Evolutionary conservation across 768 basidiomycete species (phyloP).

Genomic region (Bullera alba): DNA sequence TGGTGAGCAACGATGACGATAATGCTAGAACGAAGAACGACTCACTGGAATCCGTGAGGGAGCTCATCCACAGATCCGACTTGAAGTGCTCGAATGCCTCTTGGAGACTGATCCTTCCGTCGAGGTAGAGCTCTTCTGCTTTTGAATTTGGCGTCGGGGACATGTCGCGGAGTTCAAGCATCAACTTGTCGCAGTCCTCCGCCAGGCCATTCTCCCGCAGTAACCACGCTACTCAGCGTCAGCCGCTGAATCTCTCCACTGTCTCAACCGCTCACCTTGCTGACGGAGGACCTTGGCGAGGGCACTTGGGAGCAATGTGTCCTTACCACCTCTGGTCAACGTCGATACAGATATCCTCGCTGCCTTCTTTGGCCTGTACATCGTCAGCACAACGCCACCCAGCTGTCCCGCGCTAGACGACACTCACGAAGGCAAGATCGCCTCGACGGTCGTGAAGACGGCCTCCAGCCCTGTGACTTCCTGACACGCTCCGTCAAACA

Average conservation of each 20-base stretch:
- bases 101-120: slow-evolving; percentile 71
- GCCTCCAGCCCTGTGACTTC: slow-evolving; percentile 49
- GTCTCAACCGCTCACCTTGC: slow-evolving; percentile 22
- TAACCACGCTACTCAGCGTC: slow-evolving; percentile 13
- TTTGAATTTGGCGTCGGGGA: slow-evolving; percentile 54
- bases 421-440: slow-evolving; percentile 29
- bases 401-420: not conserved
- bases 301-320: slow-evolving; percentile 22
- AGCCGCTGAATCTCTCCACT: not conserved
- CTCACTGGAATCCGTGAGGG: slow-evolving; percentile 83
- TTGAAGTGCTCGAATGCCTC: slow-evolving; percentile 71
- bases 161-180: slow-evolving; percentile 54
- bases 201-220: slow-evolving; percentile 15
- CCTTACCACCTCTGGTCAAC: slow-evolving; percentile 5
- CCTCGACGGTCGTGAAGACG: slow-evolving; percentile 45
- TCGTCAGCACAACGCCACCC: slow-evolving; percentile 39
- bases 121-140: slow-evolving; percentile 68
- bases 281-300: slow-evolving; percentile 34
- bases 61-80: slow-evolving; percentile 81
- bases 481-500: slow-evolving; percentile 47
- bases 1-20: not conserved
- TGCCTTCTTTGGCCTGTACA: slow-evolving; percentile 10
- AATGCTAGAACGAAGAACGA: slow-evolving; percentile 6
- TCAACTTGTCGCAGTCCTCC: slow-evolving; percentile 51
- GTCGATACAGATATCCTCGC: slow-evolving; percentile 3